Percentiles rank a stretch among this genome's conserved stretches.
Evolutionary conservation across 1,284 basidiomycete species (phyloP).

Genomic region (Puccinia novopanici): DNA sequence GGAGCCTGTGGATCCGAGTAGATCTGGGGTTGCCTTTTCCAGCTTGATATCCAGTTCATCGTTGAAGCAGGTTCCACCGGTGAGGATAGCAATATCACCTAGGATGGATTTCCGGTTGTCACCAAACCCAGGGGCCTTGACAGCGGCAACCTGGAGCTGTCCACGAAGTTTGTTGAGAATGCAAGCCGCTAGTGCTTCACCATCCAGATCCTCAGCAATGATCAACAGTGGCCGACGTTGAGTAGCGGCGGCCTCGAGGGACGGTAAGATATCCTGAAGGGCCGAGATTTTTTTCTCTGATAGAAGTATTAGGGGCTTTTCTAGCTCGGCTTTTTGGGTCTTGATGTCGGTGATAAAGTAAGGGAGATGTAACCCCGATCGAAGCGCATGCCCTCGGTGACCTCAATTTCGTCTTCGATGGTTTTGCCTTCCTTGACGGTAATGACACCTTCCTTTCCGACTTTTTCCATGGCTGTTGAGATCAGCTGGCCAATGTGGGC

Average conservation of each 20-base stretch:
- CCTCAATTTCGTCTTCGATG: constrained; percentile 96
- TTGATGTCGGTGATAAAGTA: constrained; percentile 99
- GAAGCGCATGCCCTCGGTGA: constrained; percentile 99
- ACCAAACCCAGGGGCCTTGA: constrained; percentile 97
- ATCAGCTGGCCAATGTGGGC: constrained; percentile 90
- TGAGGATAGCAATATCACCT: constrained; percentile 93
- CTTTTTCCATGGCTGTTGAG: constrained; percentile 99
- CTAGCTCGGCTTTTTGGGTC: constrained; percentile 92
- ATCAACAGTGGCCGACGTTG: constrained; percentile 88
- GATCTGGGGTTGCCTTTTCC: constrained; percentile 81
- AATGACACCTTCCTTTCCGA: constrained; percentile 99
- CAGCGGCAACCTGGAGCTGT: constrained; percentile 85
- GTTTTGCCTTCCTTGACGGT: constrained; percentile 98
- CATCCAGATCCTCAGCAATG: constrained; percentile 95
- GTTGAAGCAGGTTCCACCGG: constrained; percentile 94
- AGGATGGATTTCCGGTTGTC: constrained; percentile 98
- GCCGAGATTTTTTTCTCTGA: constrained; percentile 98
- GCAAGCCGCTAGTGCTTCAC: constrained; percentile 94
- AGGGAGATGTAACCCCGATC: constrained; percentile 96
- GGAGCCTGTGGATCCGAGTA: constrained; percentile 87
- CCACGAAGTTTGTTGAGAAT: constrained; percentile 98
- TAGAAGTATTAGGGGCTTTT: constrained; percentile 90
- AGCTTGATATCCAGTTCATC: constrained; percentile 98
- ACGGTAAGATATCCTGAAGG: constrained; percentile 91
- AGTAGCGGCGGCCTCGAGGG: constrained; percentile 88